These are phyloP conservation scores for Ramularia endophylla DNA, from an alignment of 2,329 filamentous ascomycete genomes.

Conservation along the genomic window DNA sequence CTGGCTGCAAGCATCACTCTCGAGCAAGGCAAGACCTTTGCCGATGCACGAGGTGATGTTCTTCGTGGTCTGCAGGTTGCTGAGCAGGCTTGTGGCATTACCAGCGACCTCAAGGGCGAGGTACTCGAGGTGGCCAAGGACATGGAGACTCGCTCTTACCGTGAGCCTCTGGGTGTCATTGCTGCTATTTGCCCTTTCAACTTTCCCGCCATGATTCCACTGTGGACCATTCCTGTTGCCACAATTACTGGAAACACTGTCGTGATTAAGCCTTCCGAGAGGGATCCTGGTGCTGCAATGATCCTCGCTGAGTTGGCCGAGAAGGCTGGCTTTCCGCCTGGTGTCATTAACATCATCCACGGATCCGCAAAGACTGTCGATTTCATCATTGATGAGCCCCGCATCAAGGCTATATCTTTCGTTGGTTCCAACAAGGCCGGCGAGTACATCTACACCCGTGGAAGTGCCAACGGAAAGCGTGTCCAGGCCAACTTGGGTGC, in stretches of 20 bases:
- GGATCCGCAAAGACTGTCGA: conserved; percentile 75
- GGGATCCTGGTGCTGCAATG: conserved; percentile 78
- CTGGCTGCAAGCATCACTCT: conserved; percentile 80
- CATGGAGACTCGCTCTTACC: conserved; percentile 81
- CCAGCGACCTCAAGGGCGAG: conserved; percentile 76
- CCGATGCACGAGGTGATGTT: conserved; percentile 75
- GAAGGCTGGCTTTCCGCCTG: conserved; percentile 75
- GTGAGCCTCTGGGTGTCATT: conserved; percentile 73
- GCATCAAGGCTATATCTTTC: conserved; percentile 81
- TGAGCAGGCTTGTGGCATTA: conserved; percentile 73
- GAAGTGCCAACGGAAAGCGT: conserved; percentile 78
- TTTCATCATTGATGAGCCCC: conserved; percentile 78
- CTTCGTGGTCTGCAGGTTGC: conserved; percentile 78
- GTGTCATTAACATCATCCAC: conserved; percentile 78
- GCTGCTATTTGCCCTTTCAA: conserved; percentile 87
- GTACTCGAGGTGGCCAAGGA: conserved; percentile 81
- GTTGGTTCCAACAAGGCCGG: conserved; percentile 84
- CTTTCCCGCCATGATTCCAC: conserved; percentile 86
- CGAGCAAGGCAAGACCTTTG: conserved; percentile 85
- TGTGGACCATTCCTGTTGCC: conserved; percentile 85
- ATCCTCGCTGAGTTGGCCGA: conserved; percentile 74
- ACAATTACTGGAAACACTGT: conserved; percentile 79
- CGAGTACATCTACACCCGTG: conserved; percentile 76
- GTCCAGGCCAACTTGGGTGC: conserved; percentile 83
- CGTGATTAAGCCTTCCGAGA: conserved; percentile 80